Evolutionary conservation across 129 eudicot genomes (phyloP).

Genomic region (Chrysanthemum makinoi): DNA sequence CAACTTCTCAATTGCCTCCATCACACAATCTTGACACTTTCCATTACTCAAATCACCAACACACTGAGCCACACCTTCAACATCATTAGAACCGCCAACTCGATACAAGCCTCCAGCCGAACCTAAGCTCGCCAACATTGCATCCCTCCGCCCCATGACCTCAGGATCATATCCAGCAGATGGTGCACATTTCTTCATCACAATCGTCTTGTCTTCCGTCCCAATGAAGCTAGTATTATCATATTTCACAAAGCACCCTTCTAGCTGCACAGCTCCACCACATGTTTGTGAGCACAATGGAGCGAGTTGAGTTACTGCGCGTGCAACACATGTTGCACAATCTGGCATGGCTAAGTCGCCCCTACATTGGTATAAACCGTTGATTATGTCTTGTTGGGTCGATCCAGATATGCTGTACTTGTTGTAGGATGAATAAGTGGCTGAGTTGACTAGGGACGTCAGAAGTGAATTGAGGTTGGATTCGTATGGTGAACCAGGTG

Average conservation of each 20-base stretch:
- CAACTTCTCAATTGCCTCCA: constrained; percentile 69
- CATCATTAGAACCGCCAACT: constrained; percentile 76
- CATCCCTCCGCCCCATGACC: constrained; percentile 64
- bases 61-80: constrained; percentile 89
- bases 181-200: constrained; percentile 85
- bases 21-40: constrained; percentile 83
- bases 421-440: constrained; percentile 94
- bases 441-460: constrained; percentile 91
- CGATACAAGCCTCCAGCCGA: constrained; percentile 58
- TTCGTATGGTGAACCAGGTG: constrained; percentile 64
- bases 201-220: constrained; percentile 71
- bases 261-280: constrained; percentile 76
- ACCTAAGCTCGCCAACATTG: constrained; percentile 58
- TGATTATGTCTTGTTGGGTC: constrained; percentile 55
- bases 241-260: constrained; percentile 84
- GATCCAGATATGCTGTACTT: constrained; percentile 73
- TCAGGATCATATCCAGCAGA: constrained; percentile 48
- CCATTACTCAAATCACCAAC: constrained; percentile 83
- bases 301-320: constrained; percentile 61
- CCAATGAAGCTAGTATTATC: constrained; percentile 78
- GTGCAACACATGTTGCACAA: constrained; percentile 86
- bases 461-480: constrained; percentile 90
- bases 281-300: constrained; percentile 51
- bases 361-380: constrained; percentile 88
- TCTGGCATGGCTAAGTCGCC: constrained; percentile 93